Evolutionary conservation across 2,329 filamentous ascomycete species (phyloP), one percentile per base, ranked within the genome.

Genomic region (Gaeumannomyces sp.): DNA sequence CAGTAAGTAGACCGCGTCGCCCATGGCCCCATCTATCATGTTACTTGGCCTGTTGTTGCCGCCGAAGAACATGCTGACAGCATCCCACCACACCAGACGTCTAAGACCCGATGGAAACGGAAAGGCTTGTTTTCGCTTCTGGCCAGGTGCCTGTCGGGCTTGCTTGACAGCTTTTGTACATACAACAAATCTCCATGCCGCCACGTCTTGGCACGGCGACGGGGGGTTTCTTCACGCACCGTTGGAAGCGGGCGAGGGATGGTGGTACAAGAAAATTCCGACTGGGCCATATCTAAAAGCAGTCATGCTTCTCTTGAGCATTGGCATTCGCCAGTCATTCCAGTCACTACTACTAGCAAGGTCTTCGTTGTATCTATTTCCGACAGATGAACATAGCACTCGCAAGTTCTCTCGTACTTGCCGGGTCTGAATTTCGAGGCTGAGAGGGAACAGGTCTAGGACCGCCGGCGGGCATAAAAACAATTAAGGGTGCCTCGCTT

Each of bases 1-100:
- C 28, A 73, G 60, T 62, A 62, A 62, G 60, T 62, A 53, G 22
- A 22, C 2, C 33, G 10, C 8, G 33, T 14, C 8, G 8, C 33
- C 33, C 33, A n/a, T 38, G 3, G 13, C 35, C 5, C 10, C n/a
- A 11, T 25, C 22, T 14, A 35, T 2, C 11, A 11, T 2, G 8
- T 14, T 35, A 14, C 11, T 10, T 35, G 4, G 10, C 8, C 11
- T 35, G 3, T 35, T 14, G 4, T 22, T 19, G 38, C 38, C 38
- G 8, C 2, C 4, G 38, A 45, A 45, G 31, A 31, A 53, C 1
- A n/a, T n/a, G 45, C 45, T 53, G 22, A 53, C 45, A 25, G 22
- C 1, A 53, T 25, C 4, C 19, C 45, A 2, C 45, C 45, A n/a
- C 2, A 14, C 45, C n/a, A 53, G 45, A 53, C n/a, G 45, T 53